Evolutionary conservation across 768 basidiomycete species (phyloP).

Genomic region (Tulasnella sp.): DNA sequence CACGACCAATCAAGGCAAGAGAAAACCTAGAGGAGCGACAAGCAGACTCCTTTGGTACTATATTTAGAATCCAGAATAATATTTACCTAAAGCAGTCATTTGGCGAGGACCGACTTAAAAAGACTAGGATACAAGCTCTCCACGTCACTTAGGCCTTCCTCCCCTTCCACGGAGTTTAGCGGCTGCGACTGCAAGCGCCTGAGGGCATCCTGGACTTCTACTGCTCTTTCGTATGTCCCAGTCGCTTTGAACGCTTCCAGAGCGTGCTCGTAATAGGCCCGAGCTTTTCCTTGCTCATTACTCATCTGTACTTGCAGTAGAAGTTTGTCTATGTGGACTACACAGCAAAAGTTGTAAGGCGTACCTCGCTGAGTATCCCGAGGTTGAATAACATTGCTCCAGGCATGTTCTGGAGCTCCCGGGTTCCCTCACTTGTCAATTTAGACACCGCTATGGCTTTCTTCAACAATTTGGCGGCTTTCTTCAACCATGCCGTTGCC

Average conservation of each 20-base stretch:
- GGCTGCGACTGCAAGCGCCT: conserved; percentile 14
- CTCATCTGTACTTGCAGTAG: neutral
- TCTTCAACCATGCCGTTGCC: conserved; percentile 37
- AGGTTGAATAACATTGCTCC: conserved; percentile 37
- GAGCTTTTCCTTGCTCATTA: conserved; percentile 5
- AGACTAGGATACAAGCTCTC: neutral
- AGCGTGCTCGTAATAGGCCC: conserved; percentile 16
- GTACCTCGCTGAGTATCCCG: conserved; percentile 37
- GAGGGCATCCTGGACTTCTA: conserved; percentile 17
- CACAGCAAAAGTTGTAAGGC: neutral
- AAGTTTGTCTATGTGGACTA: neutral
- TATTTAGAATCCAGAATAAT: neutral
- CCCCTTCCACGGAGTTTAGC: neutral
- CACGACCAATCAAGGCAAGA: conserved; percentile 7
- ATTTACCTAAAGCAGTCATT: neutral
- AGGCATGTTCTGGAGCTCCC: conserved; percentile 33
- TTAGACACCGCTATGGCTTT: conserved; percentile 27
- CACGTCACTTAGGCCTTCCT: neutral
- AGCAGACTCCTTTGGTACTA: too few species aligned
- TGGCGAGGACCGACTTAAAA: neutral
- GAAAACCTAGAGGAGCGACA: neutral
- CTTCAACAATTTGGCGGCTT: conserved; percentile 34
- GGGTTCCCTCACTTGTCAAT: conserved; percentile 7
- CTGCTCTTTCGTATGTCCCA: conserved; percentile 21
- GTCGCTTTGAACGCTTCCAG: conserved; percentile 12